Evolutionary conservation across 164 flowering plant genomes (phyloP).

Genomic region (Vitis vinifera): ASM3070453v1 NC_081821.1:12651001-12651500

Average conservation of each 20-base stretch:
- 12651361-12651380: constrained; percentile 39
- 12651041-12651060: neutral
- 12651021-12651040: neutral
- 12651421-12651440: constrained; percentile 14
- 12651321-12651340: constrained; percentile 28
- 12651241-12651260: neutral
- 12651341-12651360: constrained; percentile 13
- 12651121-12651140: neutral
- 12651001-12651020: too few relatives aligned
- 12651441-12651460: constrained; percentile 10
- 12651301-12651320: constrained; percentile 34
- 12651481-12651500: neutral
- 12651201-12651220: constrained; percentile 20
- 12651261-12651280: constrained; percentile 8
- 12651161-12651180: neutral
- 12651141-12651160: too few relatives aligned
- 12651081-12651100: too few relatives aligned
- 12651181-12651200: neutral
- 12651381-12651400: constrained; percentile 30
- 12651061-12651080: too few relatives aligned
- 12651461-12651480: neutral
- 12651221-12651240: constrained; percentile 24
- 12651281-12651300: constrained; percentile 32
- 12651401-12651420: constrained; percentile 32
- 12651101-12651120: neutral